Evolutionary conservation across 306 rosid species (phyloP).

Genomic region (Quercus dentata): DNA sequence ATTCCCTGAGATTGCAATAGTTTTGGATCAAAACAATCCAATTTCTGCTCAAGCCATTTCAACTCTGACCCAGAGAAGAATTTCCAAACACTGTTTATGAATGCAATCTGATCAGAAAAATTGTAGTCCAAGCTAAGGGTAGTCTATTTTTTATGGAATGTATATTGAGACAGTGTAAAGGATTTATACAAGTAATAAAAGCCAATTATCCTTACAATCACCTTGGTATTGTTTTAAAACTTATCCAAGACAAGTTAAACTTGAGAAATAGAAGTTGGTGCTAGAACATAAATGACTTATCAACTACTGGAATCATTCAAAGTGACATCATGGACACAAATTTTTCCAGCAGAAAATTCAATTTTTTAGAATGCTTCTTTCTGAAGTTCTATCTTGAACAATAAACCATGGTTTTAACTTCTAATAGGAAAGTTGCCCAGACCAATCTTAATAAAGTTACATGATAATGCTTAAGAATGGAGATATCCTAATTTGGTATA

Average conservation of each 20-base stretch:
- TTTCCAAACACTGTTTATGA: constrained; percentile 21
- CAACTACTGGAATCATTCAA: background rate
- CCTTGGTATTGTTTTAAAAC: background rate
- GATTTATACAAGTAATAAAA: background rate
- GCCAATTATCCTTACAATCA: background rate
- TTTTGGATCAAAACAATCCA: too few relatives aligned
- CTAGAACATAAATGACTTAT: background rate
- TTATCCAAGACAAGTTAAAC: background rate
- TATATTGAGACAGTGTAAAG: background rate
- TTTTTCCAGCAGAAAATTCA: too few relatives aligned
- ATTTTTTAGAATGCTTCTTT: too few relatives aligned
- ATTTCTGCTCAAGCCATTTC: too few relatives aligned
- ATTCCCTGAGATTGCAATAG: too few relatives aligned
- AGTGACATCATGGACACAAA: background rate
- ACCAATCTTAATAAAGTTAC: too few relatives aligned
- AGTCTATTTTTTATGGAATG: background rate
- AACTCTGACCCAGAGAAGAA: too few relatives aligned
- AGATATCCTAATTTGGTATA: too few relatives aligned
- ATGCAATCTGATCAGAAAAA: constrained; percentile 23
- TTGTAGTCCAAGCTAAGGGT: background rate
- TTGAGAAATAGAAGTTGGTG: background rate
- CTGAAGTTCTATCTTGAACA: too few relatives aligned
- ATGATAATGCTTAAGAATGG: too few relatives aligned
- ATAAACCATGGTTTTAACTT: too few relatives aligned
- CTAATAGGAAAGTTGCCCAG: too few relatives aligned